Evolutionary conservation across 1,139 yeast species (phyloP).

Genomic region (Diutina neorugosa): DNA sequence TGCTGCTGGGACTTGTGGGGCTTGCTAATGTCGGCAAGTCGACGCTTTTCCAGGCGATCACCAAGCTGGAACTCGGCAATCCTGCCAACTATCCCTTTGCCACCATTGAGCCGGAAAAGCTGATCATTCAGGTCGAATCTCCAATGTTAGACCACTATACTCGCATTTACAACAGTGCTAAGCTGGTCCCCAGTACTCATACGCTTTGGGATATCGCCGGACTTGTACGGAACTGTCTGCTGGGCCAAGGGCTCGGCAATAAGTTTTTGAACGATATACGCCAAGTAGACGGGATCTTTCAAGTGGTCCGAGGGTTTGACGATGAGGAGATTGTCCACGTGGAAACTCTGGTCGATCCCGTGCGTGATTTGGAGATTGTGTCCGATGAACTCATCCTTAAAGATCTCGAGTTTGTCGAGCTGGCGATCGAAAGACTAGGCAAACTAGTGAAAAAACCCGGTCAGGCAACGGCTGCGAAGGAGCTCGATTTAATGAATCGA

Average conservation of each 20-base stretch:
- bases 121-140: constrained; percentile 35
- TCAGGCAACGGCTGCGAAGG: constrained; percentile 16
- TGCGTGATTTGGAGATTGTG: constrained; percentile 55
- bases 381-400: constrained; percentile 63
- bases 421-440: constrained; percentile 33
- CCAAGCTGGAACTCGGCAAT: constrained; percentile 56
- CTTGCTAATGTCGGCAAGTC: constrained; percentile 72
- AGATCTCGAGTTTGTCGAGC: constrained; percentile 57
- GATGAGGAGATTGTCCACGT: constrained; percentile 64
- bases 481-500: constrained; percentile 35
- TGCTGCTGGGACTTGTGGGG: constrained; percentile 53
- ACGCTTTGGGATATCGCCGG: constrained; percentile 69
- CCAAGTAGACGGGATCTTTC: constrained; percentile 65
- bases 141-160: constrained; percentile 38
- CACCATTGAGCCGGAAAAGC: constrained; percentile 64
- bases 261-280: constrained; percentile 61
- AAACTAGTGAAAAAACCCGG: constrained; percentile 32
- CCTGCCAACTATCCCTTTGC: constrained; percentile 80
- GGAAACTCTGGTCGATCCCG: constrained; percentile 53
- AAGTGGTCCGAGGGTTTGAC: constrained; percentile 54
- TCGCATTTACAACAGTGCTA: constrained; percentile 39
- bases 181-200: constrained; percentile 41
- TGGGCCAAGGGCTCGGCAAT: constrained; percentile 71
- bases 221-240: constrained; percentile 57
- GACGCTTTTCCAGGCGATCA: constrained; percentile 55